These are phyloP conservation scores for Ogataea methanolica DNA, from an alignment of 805 yeast species.

Conservation along the genomic window DNA sequence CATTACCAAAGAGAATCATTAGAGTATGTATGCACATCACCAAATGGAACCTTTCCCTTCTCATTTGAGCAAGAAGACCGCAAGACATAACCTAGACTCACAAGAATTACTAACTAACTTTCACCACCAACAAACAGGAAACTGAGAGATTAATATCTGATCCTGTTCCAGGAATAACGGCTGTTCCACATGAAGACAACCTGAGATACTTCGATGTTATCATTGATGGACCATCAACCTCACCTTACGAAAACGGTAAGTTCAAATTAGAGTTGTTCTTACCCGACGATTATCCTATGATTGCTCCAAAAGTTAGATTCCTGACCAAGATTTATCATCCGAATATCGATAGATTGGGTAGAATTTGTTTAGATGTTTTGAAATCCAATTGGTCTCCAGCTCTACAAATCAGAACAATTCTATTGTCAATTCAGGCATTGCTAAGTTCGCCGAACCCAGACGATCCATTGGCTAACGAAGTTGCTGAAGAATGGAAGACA, in stretches of 20 bases:
- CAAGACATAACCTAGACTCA: background rate
- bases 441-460: slow-evolving; percentile 97
- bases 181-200: slow-evolving; percentile 91
- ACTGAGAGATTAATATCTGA: slow-evolving; percentile 89
- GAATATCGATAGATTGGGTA: slow-evolving; percentile 89
- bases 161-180: slow-evolving; percentile 95
- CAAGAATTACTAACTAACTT: background rate
- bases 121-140: slow-evolving; percentile 42
- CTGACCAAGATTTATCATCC: slow-evolving; percentile 94
- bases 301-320: slow-evolving; percentile 93
- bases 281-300: slow-evolving; percentile 98
- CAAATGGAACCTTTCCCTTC: background rate
- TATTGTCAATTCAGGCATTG: slow-evolving; percentile 87
- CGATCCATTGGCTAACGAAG: slow-evolving; percentile 97
- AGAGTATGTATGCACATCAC: slow-evolving; percentile 46
- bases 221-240: slow-evolving; percentile 84
- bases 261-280: slow-evolving; percentile 82
- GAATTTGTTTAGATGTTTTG: slow-evolving; percentile 92
- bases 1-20: slow-evolving; percentile 84
- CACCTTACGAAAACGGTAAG: slow-evolving; percentile 82
- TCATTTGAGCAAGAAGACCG: too few relatives aligned
- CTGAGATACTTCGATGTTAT: slow-evolving; percentile 88
- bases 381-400: slow-evolving; percentile 98
- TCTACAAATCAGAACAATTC: slow-evolving; percentile 85
- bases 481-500: slow-evolving; percentile 93